phyloP scores from a whole-genome alignment of 345 rosid species.

The Moringa oleifera region DNA sequence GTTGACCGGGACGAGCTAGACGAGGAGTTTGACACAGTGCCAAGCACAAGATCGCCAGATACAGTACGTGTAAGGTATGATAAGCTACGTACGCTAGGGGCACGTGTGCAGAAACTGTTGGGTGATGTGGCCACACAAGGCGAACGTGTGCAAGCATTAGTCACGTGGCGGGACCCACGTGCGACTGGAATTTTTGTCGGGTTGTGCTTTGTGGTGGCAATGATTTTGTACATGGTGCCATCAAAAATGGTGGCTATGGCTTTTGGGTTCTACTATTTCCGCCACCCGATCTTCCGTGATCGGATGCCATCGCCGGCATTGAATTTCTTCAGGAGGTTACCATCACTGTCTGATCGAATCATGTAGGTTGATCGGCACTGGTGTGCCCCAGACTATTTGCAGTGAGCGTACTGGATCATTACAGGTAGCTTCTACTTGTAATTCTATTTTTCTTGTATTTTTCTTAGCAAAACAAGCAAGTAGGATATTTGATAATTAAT shows the following conservation, averaged over 20 bases:
- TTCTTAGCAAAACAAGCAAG: not conserved
- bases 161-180: constrained; percentile 82
- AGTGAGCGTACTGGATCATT: too few relatives aligned
- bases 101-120: constrained; percentile 52
- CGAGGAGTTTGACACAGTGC: constrained; percentile 70
- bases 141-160: constrained; percentile 69
- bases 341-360: constrained; percentile 72
- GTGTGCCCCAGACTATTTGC: too few relatives aligned
- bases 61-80: constrained; percentile 44
- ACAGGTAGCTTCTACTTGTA: too few relatives aligned
- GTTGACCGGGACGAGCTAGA: constrained; percentile 54
- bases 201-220: constrained; percentile 66
- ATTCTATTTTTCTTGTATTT: not conserved
- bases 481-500: too few relatives aligned
- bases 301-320: constrained; percentile 62
- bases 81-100: constrained; percentile 48
- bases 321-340: constrained; percentile 76
- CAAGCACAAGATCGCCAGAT: constrained; percentile 49
- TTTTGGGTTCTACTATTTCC: constrained; percentile 72
- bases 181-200: constrained; percentile 77
- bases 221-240: constrained; percentile 61
- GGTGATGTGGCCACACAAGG: constrained; percentile 74
- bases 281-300: constrained; percentile 81
- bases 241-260: constrained; percentile 89
- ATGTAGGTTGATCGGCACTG: constrained; percentile 37